Percentiles rank a stretch among this genome's conserved stretches.
phyloP scores from a whole-genome alignment of 2,329 filamentous ascomycete genomes.

The Blastomyces gilchristii region DNA sequence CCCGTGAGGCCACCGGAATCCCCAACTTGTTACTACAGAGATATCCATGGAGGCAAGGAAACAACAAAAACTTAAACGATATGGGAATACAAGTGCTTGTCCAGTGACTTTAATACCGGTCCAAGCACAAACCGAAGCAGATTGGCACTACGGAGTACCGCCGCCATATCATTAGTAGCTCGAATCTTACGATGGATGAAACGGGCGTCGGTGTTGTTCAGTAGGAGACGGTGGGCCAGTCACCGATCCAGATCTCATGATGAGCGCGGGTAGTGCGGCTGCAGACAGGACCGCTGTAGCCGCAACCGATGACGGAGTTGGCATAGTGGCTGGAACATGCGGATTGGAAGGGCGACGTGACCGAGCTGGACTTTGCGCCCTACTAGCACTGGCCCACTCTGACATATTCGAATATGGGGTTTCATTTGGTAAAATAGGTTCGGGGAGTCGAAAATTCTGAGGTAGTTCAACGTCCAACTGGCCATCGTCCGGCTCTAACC shows the following conservation, averaged over 20 bases:
- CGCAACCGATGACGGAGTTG: neutral
- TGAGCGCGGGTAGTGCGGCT: neutral
- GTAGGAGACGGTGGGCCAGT: neutral
- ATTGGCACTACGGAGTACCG: neutral
- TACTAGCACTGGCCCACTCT: conserved; percentile 1
- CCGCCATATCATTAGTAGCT: neutral
- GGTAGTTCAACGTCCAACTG: neutral
- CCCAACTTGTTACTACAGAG: neutral
- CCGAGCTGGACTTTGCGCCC: neutral
- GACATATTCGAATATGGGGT: conserved; percentile 4
- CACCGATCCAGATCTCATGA: conserved; percentile 1
- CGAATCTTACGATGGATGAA: neutral
- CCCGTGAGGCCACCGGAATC: neutral
- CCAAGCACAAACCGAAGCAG: neutral
- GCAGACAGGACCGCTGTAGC: conserved; percentile 1
- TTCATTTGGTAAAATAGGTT: neutral
- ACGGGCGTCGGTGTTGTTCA: neutral
- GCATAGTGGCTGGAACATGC: neutral
- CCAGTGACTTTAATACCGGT: neutral
- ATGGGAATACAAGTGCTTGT: neutral
- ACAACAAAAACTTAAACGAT: neutral
- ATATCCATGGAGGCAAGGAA: neutral
- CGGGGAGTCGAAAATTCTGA: neutral
- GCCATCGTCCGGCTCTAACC: neutral
- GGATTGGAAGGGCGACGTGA: neutral